phyloP scores from a whole-genome alignment of 352 stramenopile genomes.

The Saprolegnia diclina region DNA sequence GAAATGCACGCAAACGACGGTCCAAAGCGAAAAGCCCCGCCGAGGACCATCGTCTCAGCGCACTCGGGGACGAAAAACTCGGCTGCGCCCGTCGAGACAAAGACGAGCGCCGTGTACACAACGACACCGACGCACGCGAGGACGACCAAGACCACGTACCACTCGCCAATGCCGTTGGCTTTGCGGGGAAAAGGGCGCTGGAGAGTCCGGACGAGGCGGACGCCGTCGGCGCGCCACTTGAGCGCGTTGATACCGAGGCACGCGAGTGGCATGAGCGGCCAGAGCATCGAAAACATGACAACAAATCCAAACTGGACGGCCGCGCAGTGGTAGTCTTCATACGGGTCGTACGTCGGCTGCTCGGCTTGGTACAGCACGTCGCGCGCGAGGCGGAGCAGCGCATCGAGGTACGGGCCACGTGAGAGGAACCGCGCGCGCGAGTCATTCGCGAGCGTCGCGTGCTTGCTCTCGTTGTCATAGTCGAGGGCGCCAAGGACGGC shows the following conservation, averaged over 20 bases:
- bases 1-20: conserved; percentile 63
- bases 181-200: conserved; percentile 62
- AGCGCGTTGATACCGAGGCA: conserved; percentile 68
- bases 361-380: conserved; percentile 68
- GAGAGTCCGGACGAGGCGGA: conserved; percentile 59
- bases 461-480: conserved; percentile 41
- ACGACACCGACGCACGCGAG: conserved; percentile 65
- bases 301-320: conserved; percentile 70
- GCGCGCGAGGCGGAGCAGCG: conserved; percentile 59
- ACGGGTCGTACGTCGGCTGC: conserved; percentile 66
- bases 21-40: conserved; percentile 50
- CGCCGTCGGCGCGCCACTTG: conserved; percentile 61
- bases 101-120: conserved; percentile 48
- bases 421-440: conserved; percentile 58
- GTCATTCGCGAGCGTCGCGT: conserved; percentile 1
- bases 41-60: conserved; percentile 45
- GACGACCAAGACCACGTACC: conserved; percentile 48
- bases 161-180: conserved; percentile 70
- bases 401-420: conserved; percentile 51
- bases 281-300: conserved; percentile 78
- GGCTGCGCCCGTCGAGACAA: conserved; percentile 58
- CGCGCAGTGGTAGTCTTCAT: conserved; percentile 66
- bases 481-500: conserved; percentile 73
- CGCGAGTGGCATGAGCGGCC: conserved; percentile 65
- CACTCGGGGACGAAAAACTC: conserved; percentile 64